Percentiles rank a stretch among this genome's conserved stretches.
phyloP scores from a whole-genome alignment of 2,329 filamentous ascomycete genomes.

The Pseudogymnoascus sp. region DNA sequence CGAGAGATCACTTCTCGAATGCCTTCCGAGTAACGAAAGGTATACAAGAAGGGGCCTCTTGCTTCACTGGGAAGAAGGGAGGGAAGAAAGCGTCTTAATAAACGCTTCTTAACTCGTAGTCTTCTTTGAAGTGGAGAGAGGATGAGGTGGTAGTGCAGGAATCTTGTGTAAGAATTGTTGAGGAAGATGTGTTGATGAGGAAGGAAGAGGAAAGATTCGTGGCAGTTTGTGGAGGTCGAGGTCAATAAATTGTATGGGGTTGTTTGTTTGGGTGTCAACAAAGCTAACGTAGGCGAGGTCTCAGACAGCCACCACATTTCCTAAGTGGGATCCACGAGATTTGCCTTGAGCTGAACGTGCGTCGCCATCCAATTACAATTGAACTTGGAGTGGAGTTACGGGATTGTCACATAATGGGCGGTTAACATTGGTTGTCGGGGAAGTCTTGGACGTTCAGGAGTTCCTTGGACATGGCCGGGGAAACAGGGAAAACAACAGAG shows the following conservation, averaged over 20 bases:
- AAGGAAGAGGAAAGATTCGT: slow-evolving; percentile 12
- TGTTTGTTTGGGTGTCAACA: slow-evolving; percentile 11
- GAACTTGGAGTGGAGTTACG: background rate
- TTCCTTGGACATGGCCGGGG: background rate
- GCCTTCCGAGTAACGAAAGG: slow-evolving; percentile 57
- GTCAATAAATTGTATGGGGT: slow-evolving; percentile 11
- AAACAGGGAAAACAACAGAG: background rate
- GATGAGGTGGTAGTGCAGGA: slow-evolving; percentile 10
- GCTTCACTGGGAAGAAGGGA: slow-evolving; percentile 49
- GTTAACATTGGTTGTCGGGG: slow-evolving; percentile 4
- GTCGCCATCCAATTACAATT: background rate
- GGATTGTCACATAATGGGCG: slow-evolving; percentile 9
- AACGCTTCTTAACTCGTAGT: slow-evolving; percentile 26
- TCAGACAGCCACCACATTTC: slow-evolving; percentile 7
- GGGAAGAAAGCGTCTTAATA: slow-evolving; percentile 29
- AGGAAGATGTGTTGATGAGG: slow-evolving; percentile 10
- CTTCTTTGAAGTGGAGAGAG: slow-evolving; percentile 15
- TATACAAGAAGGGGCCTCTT: slow-evolving; percentile 62
- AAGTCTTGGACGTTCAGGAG: background rate
- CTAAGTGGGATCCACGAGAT: slow-evolving; percentile 4
- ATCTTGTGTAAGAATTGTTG: slow-evolving; percentile 7
- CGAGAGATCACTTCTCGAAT: slow-evolving; percentile 64
- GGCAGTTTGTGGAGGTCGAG: slow-evolving; percentile 9
- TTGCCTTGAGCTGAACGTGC: slow-evolving; percentile 1
- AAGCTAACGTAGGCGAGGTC: slow-evolving; percentile 10